These are phyloP conservation scores for Nakazawaea wickerhamii DNA, from an alignment of 805 yeast genomes.

Conservation along the genomic window DNA sequence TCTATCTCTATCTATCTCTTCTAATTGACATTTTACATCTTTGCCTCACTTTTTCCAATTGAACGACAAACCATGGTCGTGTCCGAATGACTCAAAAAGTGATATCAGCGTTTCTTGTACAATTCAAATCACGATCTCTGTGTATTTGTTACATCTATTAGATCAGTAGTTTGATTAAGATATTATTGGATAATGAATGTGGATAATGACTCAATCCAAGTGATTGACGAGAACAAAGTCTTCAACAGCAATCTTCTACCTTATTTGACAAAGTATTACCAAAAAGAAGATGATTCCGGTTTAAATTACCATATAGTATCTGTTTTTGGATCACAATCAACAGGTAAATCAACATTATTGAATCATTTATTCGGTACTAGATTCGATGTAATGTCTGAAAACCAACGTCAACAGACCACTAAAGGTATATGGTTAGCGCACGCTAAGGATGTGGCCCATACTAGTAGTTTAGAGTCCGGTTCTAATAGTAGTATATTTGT, in stretches of 20 bases:
- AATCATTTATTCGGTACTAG: constrained; percentile 80
- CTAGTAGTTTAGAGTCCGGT: constrained; percentile 13
- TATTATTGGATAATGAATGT: constrained; percentile 2
- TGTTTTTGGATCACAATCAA: constrained; percentile 95
- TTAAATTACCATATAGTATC: constrained; percentile 84
- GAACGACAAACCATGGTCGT: background rate
- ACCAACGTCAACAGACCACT: constrained; percentile 82
- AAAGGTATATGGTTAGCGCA: constrained; percentile 77
- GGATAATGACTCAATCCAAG: constrained; percentile 40
- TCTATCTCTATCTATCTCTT: background rate
- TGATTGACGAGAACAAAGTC: constrained; percentile 54
- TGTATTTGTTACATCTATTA: too few relatives aligned
- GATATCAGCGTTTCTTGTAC: too few relatives aligned
- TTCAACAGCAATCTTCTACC: constrained; percentile 36
- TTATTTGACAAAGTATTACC: constrained; percentile 26
- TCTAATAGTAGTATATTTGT: constrained; percentile 49
- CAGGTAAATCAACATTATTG: constrained; percentile 91
- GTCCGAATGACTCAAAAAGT: background rate
- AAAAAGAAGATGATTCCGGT: constrained; percentile 39
- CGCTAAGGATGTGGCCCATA: constrained; percentile 36
- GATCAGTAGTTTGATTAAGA: background rate
- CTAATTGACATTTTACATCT: background rate
- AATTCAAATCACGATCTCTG: background rate
- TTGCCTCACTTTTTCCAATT: too few relatives aligned
- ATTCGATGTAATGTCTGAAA: constrained; percentile 92